Base-by-base conservation (phyloP, 805 yeast genomes). In the Blastobotrys chiropterorum region DNA sequence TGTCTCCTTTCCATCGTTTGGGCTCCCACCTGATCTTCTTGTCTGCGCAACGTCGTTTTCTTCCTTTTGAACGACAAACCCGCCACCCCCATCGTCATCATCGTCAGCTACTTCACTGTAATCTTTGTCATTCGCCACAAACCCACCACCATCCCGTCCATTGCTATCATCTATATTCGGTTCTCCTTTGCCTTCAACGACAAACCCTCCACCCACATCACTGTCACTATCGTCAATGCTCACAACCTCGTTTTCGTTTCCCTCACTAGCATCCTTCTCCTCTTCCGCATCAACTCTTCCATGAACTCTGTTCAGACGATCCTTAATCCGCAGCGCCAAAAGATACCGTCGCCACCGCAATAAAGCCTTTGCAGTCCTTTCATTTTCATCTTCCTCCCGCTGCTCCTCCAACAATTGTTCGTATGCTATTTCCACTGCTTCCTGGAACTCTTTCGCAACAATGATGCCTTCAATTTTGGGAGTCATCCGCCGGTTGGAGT, bases 381-480 rank as follows among this genome's bases (percentile, higher is more conserved):
- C 66, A 39, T 68, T 67, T 49, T 72, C 62, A 49, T 72, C 72
- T 8, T 74, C 76, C 34, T 77, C 76, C 21, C 67, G 55, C 48
- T 77, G 80, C 53, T 80, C 81, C 17, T 75, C 78, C 48, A 70
- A 61, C 19, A 84, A 62, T 19, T 74, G 72, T 7, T 77, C 75
- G 44, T 77, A 68, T 0, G 82, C 82, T 0, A 73, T 68, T 21
- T 67, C 59, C 39, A 87, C 72, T 0, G 90, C 90, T 39, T 82
- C 88, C 53, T 72, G 70, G 54, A 69, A 80, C 60, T 82, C 83
- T 20, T 62, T 62, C 3, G 86, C 83, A 3, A 90, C 83, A 1
- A 94, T 84, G 21, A 89, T 77, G 2, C 98, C 98, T 3, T 82
- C 81, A 42, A 81, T 76, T 49, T 73, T 72, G 0, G 95, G 92